Base-by-base conservation (phyloP, 495 filamentous ascomycete species). In the Darksidea phi region DNA sequence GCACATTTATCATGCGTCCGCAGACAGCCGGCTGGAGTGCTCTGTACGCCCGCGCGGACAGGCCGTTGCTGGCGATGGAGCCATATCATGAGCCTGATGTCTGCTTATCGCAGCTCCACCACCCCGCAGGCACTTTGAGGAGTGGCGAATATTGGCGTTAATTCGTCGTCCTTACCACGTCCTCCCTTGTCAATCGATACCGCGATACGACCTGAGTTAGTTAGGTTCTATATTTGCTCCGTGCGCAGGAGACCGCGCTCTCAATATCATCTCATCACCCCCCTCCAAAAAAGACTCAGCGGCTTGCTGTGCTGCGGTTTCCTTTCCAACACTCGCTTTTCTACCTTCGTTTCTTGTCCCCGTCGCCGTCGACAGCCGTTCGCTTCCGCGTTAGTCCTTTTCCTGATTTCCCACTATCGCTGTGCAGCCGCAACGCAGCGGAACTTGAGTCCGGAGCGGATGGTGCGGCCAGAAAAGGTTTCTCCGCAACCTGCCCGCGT, bases 201-300 rank as follows among this genome's bases (percentile, higher is more conserved):
- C 36, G 38, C 49, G 45, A 63, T 63, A 63, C 52, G 59, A 55
- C 43, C n/a, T n/a, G n/a, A n/a, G 45, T 28, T 63, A n/a, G n/a
- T n/a, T n/a, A n/a, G 37, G 18, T 61, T 36, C 59, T 63, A 63
- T 50, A 56, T 63, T 57, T 50, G 52, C 43, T 34, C 51, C 36
- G 46, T 46, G 59, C 55, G 42, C 52, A 54, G 58, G 37, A 21
- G 41, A 6, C 24, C 25, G 32, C 7, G 8, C 8, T 46, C 23
- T 25, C 18, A 57, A 63, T 57, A 57, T 57, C 26, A 58, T 45
- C 59, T 51, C 47, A 46, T 21, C 37, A 3, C 32, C 41, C 54
- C 18, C 23, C 6, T 4, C 25, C 36, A 1, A 17, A n/a, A n/a
- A n/a, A n/a, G n/a, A n/a, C 1, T 24, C 48, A 18, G 4, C 0